These are phyloP conservation scores for Aspergillus conjunctus DNA, from an alignment of 495 filamentous ascomycete species.

Conservation along the genomic window DNA sequence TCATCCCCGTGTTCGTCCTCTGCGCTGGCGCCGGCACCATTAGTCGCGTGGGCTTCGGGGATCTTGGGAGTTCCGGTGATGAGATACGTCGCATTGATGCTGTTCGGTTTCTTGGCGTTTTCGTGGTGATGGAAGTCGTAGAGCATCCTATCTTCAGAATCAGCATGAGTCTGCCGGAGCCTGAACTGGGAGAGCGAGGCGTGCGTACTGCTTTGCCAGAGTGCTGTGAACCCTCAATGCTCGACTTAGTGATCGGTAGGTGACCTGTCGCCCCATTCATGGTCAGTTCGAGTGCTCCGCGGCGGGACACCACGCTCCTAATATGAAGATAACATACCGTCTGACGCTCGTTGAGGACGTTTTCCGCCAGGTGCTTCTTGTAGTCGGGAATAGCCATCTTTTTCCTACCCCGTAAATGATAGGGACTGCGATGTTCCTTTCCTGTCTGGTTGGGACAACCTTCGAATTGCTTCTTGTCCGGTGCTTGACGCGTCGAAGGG, in stretches of 20 bases:
- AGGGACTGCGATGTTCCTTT: not conserved
- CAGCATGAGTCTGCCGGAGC: not conserved
- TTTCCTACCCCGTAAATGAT: not conserved
- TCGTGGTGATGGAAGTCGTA: conserved; percentile 83
- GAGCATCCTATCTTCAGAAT: conserved; percentile 65
- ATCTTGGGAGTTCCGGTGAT: conserved; percentile 62
- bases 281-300: not conserved
- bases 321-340: conserved; percentile 54
- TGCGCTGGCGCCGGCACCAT: conserved; percentile 29
- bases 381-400: conserved; percentile 60
- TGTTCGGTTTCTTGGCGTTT: conserved; percentile 72
- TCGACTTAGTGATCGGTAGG: conserved; percentile 79
- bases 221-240: conserved; percentile 81
- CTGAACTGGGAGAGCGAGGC: conserved; percentile 17
- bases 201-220: conserved; percentile 73
- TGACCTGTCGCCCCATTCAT: conserved; percentile 58
- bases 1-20: conserved; percentile 64
- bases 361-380: conserved; percentile 70
- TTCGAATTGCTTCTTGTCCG: conserved; percentile 8
- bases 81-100: conserved; percentile 86
- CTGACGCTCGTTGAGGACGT: conserved; percentile 74
- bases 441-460: conserved; percentile 9
- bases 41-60: conserved; percentile 36
- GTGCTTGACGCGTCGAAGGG: conserved; percentile 37
- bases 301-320: not conserved